Conservation (phyloP, 2,329 filamentous ascomycete genomes). For the Xylaria sp. region DNA sequence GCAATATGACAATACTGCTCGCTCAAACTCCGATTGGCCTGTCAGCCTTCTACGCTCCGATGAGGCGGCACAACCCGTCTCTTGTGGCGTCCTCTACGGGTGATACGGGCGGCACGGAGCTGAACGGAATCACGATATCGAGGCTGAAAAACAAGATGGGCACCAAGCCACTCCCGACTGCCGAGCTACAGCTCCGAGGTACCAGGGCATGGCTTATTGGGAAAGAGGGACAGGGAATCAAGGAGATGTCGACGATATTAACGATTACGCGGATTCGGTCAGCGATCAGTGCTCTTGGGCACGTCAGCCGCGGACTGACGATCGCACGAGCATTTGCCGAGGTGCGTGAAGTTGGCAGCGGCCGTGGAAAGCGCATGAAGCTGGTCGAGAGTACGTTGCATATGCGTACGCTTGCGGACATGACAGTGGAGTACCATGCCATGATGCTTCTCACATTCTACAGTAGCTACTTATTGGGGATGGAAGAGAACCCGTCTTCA, state of each 20-base stretch:
- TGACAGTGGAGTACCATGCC: conserved; percentile 52
- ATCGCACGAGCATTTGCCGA: conserved; percentile 55
- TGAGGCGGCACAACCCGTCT: conserved; percentile 39
- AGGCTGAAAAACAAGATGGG: conserved; percentile 68
- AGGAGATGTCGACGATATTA: conserved; percentile 63
- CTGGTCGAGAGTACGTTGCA: conserved; percentile 52
- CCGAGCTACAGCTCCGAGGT: conserved; percentile 61
- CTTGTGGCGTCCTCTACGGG: conserved; percentile 16
- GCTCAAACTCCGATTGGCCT: conserved; percentile 56
- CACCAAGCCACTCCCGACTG: conserved; percentile 64
- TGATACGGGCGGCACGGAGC: conserved; percentile 41
- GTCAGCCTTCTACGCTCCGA: conserved; percentile 61
- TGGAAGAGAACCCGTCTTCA: conserved; percentile 28
- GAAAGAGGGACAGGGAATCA: conserved; percentile 60
- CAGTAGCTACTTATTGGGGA: conserved; percentile 46
- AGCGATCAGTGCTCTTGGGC: conserved; percentile 48
- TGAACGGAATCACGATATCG: conserved; percentile 64
- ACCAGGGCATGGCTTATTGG: conserved; percentile 62
- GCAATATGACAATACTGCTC: conserved; percentile 61
- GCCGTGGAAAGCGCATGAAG: conserved; percentile 39
- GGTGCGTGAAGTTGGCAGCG: conserved; percentile 50
- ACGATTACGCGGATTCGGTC: conserved; percentile 61
- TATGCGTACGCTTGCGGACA: conserved; percentile 51
- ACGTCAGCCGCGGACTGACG: conserved; percentile 52
- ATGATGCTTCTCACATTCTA: conserved; percentile 35